phyloP scores from a whole-genome alignment of 169 alveolate species.

The Plasmodium inui region DNA sequence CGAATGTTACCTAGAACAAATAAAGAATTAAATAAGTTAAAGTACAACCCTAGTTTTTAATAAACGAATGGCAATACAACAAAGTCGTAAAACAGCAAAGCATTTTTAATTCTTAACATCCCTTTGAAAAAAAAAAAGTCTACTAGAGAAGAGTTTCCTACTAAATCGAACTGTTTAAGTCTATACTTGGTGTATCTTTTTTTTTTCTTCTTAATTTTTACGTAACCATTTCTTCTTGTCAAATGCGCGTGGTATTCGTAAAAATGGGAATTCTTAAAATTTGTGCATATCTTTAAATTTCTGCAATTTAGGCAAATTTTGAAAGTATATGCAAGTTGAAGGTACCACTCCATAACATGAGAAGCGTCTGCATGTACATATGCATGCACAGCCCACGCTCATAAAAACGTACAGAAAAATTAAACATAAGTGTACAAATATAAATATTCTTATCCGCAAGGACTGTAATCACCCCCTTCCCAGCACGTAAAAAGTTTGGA shows the following conservation, averaged over 20 bases:
- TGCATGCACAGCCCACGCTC: not conserved
- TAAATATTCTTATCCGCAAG: not conserved
- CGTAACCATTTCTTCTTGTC: not conserved
- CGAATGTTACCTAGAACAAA: not conserved
- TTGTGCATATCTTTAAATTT: not conserved
- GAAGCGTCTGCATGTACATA: not conserved
- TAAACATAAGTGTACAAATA: not conserved
- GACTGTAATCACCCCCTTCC: not conserved
- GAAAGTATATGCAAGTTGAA: not conserved
- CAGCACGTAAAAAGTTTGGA: not conserved
- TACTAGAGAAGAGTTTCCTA: not conserved
- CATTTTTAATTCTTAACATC: not conserved
- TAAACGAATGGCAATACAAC: not conserved
- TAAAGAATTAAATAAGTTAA: not conserved
- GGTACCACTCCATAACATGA: not conserved
- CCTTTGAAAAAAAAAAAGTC: not conserved
- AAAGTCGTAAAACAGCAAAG: not conserved
- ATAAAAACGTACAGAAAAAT: not conserved
- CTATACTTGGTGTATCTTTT: not conserved
- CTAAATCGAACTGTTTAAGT: not conserved
- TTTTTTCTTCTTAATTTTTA: not conserved
- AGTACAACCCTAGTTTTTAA: not conserved
- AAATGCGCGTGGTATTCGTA: not conserved
- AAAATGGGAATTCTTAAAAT: not conserved
- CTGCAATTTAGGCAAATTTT: not conserved